A percentile compares a stretch with the other conserved stretches of the same genome.
phyloP scores from a whole-genome alignment of 441 rosid genomes.

The Melianthus villosus region DNA sequence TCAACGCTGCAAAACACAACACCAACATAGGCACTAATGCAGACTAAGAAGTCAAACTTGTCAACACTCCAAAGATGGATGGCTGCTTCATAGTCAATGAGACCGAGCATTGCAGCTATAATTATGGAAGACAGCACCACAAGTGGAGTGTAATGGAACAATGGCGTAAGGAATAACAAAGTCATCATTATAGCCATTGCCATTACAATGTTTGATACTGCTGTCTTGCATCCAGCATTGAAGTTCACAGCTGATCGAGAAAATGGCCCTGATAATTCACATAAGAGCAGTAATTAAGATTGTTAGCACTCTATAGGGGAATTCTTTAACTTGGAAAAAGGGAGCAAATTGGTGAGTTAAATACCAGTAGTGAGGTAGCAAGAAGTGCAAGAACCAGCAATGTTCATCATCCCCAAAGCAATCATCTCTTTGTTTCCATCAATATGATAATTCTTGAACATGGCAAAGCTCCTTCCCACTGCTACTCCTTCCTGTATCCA shows the following conservation, averaged over 20 bases:
- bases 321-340: no score
- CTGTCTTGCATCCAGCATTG: constrained; percentile 93
- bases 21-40: constrained; percentile 58
- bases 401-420: constrained; percentile 81
- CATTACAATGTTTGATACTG: constrained; percentile 81
- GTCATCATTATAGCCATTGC: constrained; percentile 73
- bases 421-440: constrained; percentile 89
- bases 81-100: constrained; percentile 75
- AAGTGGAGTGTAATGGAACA: constrained; percentile 78
- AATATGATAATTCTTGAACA: constrained; percentile 48
- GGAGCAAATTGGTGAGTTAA: no score
- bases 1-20: constrained; percentile 72
- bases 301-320: no score
- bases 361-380: constrained; percentile 81
- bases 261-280: constrained; percentile 54
- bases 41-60: constrained; percentile 74
- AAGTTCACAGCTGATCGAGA: constrained; percentile 89
- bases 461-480: constrained; percentile 71
- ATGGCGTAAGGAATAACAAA: constrained; percentile 56
- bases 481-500: constrained; percentile 71
- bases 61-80: constrained; percentile 69
- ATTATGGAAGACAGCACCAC: constrained; percentile 82
- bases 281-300: no score
- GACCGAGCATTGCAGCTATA: constrained; percentile 83
- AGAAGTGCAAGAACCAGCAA: constrained; percentile 62